A percentile compares a stretch with the other conserved stretches of the same genome.
Evolutionary conservation across 139 green algal genomes (phyloP).

Genomic region (Chlorella sp.): DNA sequence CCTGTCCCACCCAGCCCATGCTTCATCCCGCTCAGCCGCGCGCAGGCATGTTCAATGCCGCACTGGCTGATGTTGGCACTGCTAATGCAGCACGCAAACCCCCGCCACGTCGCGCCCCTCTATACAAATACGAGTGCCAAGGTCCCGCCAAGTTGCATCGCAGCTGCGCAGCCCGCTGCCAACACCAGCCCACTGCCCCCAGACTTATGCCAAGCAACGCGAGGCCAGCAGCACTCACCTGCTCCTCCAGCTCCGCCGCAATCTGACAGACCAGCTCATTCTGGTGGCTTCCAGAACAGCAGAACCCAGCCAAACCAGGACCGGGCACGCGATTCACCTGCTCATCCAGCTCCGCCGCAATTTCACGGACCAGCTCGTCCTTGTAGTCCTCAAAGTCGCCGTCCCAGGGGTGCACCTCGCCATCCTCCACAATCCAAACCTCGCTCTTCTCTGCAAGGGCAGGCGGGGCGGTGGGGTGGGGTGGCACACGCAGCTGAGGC

Average conservation of each 20-base stretch:
- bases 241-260: slow-evolving; percentile 91
- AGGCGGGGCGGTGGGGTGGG: neutral
- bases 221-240: slow-evolving; percentile 39
- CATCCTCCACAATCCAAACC: slow-evolving; percentile 99
- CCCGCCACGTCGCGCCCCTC: too few relatives aligned
- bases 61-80: too few relatives aligned
- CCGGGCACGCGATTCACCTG: slow-evolving; percentile 45
- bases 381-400: slow-evolving; percentile 90
- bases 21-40: too few relatives aligned
- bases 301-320: neutral
- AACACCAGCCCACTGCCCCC: too few relatives aligned
- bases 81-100: too few relatives aligned
- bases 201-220: too few relatives aligned
- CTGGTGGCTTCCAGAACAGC: slow-evolving; percentile 63
- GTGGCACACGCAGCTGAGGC: too few relatives aligned
- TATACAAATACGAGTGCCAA: too few relatives aligned
- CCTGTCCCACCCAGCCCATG: too few relatives aligned
- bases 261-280: slow-evolving; percentile 96
- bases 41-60: too few relatives aligned
- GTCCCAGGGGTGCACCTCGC: slow-evolving; percentile 85
- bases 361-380: slow-evolving; percentile 94
- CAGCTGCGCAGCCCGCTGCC: too few relatives aligned
- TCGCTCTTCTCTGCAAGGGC: slow-evolving; percentile 65
- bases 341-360: slow-evolving; percentile 93
- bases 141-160: too few relatives aligned